These are phyloP conservation scores for Colletotrichum simmondsii DNA, from an alignment of 2,329 filamentous ascomycete genomes.

Conservation along the genomic window DNA sequence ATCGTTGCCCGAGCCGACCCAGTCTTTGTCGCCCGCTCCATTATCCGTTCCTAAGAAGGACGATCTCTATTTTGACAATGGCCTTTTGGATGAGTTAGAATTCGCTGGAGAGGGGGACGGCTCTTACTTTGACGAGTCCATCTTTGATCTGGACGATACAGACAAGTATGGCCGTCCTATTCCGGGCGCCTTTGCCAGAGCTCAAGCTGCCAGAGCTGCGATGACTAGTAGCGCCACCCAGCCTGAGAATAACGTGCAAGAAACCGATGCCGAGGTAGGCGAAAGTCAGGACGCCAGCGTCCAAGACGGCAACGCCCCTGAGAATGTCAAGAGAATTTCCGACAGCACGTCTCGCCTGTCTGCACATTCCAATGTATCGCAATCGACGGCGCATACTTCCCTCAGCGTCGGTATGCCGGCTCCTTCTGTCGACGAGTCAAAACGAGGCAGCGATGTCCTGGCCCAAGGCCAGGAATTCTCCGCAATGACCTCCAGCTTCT, in stretches of 20 bases:
- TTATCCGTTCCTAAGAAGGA: slow-evolving; percentile 46
- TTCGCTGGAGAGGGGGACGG: slow-evolving; percentile 64
- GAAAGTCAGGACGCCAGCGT: slow-evolving; percentile 39
- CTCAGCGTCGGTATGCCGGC: slow-evolving; percentile 45
- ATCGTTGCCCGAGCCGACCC: slow-evolving; percentile 38
- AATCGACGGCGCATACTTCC: slow-evolving; percentile 66
- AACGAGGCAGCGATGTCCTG: slow-evolving; percentile 18
- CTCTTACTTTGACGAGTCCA: slow-evolving; percentile 75
- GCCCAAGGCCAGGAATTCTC: slow-evolving; percentile 35
- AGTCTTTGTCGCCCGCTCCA: slow-evolving; percentile 32
- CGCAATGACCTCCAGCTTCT: slow-evolving; percentile 32
- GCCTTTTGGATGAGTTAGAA: slow-evolving; percentile 56
- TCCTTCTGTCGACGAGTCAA: slow-evolving; percentile 19
- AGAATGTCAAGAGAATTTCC: slow-evolving; percentile 54
- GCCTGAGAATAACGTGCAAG: slow-evolving; percentile 52
- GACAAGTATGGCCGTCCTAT: slow-evolving; percentile 71
- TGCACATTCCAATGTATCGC: slow-evolving; percentile 53
- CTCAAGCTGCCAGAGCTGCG: slow-evolving; percentile 55
- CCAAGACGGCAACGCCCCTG: slow-evolving; percentile 37
- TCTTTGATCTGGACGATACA: slow-evolving; percentile 77
- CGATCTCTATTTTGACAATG: slow-evolving; percentile 78
- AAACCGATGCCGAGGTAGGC: slow-evolving; percentile 47
- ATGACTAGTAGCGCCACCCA: slow-evolving; percentile 20
- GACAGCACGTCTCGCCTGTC: slow-evolving; percentile 59
- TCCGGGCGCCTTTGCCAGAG: slow-evolving; percentile 66